These are phyloP conservation scores for Alternaria ethzedia DNA, from an alignment of 2,329 filamentous ascomycete species.

Conservation along the genomic window DNA sequence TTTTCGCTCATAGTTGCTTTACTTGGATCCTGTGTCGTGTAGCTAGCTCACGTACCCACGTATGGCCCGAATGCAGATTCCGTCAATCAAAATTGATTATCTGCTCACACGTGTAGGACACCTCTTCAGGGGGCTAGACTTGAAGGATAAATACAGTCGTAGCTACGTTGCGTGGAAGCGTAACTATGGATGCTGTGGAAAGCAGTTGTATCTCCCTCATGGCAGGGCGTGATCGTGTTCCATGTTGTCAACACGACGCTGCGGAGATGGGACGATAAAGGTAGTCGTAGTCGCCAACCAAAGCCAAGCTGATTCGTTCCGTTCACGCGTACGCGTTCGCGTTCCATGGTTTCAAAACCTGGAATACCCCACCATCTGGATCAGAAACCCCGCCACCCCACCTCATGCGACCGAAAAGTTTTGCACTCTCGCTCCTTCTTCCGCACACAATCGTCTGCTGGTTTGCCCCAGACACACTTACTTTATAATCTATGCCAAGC, in stretches of 20 bases:
- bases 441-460: background rate
- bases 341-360: background rate
- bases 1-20: rapidly evolving
- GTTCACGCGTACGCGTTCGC: no score
- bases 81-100: background rate
- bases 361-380: background rate
- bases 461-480: no score
- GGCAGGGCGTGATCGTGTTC: background rate
- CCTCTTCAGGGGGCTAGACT: background rate
- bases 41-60: background rate
- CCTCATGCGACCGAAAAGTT: background rate
- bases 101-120: background rate
- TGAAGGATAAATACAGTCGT: background rate
- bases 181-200: background rate
- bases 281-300: no score
- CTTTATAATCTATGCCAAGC: background rate
- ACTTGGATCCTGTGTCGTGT: background rate
- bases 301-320: background rate
- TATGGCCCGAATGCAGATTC: background rate
- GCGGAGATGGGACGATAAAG: background rate
- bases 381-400: background rate
- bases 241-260: background rate
- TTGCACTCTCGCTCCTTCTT: background rate
- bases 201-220: background rate
- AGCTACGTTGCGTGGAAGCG: background rate